Conservation (phyloP, 257 asterid species). For the Thymus mandschuricus region DNA sequence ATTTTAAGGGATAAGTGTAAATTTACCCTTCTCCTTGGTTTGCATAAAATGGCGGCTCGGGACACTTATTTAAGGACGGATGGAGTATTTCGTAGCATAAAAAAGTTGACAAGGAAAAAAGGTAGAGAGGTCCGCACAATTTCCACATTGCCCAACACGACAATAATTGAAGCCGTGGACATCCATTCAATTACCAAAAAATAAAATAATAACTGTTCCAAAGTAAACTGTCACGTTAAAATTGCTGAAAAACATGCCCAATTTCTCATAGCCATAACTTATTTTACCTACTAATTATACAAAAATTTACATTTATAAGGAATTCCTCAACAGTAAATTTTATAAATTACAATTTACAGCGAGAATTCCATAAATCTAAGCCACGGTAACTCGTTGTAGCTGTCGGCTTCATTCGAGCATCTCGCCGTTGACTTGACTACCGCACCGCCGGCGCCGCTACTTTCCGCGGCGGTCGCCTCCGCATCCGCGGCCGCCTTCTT, state of each 20-base stretch:
- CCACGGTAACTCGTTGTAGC: conserved; percentile 47
- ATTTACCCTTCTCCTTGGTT: no score
- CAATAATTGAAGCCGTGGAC: conserved; percentile 26
- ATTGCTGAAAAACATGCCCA: not conserved
- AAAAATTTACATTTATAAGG: conserved; percentile 10
- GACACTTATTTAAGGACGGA: no score
- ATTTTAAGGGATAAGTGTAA: no score
- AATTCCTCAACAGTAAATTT: not conserved
- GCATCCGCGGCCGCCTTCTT: conserved; percentile 27
- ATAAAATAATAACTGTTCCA: not conserved
- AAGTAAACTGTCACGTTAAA: conserved; percentile 6
- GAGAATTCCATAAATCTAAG: conserved; percentile 67
- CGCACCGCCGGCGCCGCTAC: conserved; percentile 24
- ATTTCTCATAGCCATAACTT: no score
- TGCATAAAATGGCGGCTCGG: no score
- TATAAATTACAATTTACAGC: conserved; percentile 35
- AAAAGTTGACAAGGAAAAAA: not conserved
- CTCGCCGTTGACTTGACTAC: conserved; percentile 31
- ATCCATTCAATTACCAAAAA: not conserved
- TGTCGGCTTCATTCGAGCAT: conserved; percentile 65
- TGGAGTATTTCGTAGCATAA: not conserved
- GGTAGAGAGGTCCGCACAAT: not conserved
- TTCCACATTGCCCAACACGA: conserved; percentile 13
- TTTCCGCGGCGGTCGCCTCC: conserved; percentile 20
- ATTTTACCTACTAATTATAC: not conserved